Base-by-base conservation (phyloP, 2,329 filamentous ascomycete species). In the Penicillium sp. region DNA sequence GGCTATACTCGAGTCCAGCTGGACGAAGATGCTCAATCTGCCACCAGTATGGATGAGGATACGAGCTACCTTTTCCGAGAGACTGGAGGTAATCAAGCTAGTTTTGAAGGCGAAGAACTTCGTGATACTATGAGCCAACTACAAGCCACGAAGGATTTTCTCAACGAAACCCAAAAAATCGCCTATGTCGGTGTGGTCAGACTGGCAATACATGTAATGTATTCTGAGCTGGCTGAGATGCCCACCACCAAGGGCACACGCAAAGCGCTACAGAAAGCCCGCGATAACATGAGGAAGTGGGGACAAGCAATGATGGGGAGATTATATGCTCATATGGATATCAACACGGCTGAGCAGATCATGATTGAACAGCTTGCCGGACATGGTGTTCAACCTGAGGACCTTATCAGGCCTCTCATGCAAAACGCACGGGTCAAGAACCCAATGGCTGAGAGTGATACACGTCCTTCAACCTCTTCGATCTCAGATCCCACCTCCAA, bases 311-410 rank as follows among this genome's bases (percentile, higher is more conserved):
- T 96, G 83, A 99, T 99, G 92, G 86, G 97, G 57, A 86, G 93
- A 23, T 73, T 99, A 12, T 99, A 97, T 72, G 80, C 85, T 12
- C 94, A 99, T 74, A 99, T 99, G 94, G 94, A 99, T 57, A 95
- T 99, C 67, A 92, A 87, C 68, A 80, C 88, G 31, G 73, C 75
- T 55, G 94, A 99, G 75, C 94, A 99, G 78, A 81, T 99, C 72
- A 99, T 99, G 94, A 97, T 99, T 63, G 94, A 99, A 76, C 94
- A 99, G 74, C 81, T 99, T 55, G 88, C 90, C 12, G 89, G 94
- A 55, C 94, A 99, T 75, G 94, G 93, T 4, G 92, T 99, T 6
- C 81, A 91, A 58, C 88, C 94, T 0, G 79, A 81, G 43, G 94
- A 99, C 71, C 79, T 99, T 55, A 92, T 91, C 0, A 88, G 90